Evolutionary conservation across 352 stramenopile genomes (phyloP).

Genomic region (Phytophthora macrochlamydospora): DNA sequence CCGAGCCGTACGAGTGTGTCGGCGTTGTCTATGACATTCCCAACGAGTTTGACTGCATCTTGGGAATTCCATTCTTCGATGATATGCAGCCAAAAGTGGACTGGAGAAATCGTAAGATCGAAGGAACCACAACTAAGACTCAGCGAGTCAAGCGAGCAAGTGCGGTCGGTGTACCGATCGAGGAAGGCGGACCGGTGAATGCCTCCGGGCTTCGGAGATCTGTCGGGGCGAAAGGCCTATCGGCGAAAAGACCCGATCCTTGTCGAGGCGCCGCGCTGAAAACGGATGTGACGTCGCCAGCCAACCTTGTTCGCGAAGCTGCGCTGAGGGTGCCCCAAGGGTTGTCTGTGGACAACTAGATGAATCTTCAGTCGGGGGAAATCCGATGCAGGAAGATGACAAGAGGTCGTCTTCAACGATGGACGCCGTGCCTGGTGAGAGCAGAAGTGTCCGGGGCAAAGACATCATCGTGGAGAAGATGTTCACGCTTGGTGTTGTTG

Average conservation of each 20-base stretch:
- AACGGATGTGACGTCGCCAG: neutral
- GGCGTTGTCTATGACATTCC: constrained; percentile 1
- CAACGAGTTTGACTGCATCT: constrained; percentile 1
- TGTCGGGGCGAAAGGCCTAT: constrained; percentile 1
- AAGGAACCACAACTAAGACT: constrained; percentile 7
- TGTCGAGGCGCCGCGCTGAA: constrained; percentile 2
- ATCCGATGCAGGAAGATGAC: neutral
- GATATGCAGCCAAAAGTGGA: constrained; percentile 10
- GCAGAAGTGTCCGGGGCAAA: neutral
- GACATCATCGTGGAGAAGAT: constrained; percentile 8
- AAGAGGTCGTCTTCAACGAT: neutral
- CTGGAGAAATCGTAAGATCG: constrained; percentile 8
- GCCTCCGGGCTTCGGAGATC: constrained; percentile 13
- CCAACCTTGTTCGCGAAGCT: neutral
- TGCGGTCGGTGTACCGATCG: constrained; percentile 1
- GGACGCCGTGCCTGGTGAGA: neutral
- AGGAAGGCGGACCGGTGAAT: constrained; percentile 9
- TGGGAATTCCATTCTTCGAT: constrained; percentile 3
- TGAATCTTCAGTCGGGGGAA: neutral
- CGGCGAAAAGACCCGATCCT: neutral
- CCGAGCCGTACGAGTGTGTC: constrained; percentile 5
- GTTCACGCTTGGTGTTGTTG: constrained; percentile 5
- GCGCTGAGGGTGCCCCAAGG: constrained; percentile 3
- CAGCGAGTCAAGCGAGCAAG: neutral
- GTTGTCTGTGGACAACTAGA: neutral